These are phyloP conservation scores for Monosporozyma solicola DNA, from an alignment of 805 yeast species.

Conservation along the genomic window DNA sequence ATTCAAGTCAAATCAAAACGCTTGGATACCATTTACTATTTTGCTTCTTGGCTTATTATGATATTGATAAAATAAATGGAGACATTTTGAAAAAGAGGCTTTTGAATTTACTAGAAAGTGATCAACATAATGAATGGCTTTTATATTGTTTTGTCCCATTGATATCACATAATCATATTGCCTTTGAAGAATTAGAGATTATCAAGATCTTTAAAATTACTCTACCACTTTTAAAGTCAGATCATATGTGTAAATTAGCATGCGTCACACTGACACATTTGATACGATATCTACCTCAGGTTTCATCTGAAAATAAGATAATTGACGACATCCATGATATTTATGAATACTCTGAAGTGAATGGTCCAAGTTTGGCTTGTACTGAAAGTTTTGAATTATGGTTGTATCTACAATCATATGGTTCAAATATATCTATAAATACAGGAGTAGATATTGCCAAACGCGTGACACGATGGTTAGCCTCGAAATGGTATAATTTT, in stretches of 20 bases:
- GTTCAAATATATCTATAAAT: conserved; percentile 29
- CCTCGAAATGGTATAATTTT: conserved; percentile 37
- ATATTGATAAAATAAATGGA: conserved; percentile 2
- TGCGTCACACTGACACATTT: conserved; percentile 17
- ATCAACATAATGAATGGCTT: conserved; percentile 13
- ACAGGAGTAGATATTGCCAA: conserved; percentile 23
- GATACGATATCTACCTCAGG: conserved; percentile 13
- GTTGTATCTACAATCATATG: conserved; percentile 35
- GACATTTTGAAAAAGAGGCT: conserved; percentile 7
- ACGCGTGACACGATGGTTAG: conserved; percentile 44
- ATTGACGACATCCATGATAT: conserved; percentile 40
- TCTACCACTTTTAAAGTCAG: conserved; percentile 29
- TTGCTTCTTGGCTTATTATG: conserved; percentile 8
- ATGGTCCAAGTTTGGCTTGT: conserved; percentile 47
- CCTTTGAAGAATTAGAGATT: conserved; percentile 9
- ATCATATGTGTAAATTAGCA: conserved; percentile 15
- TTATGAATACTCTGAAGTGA: conserved; percentile 46
- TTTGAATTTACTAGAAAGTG: conserved; percentile 12
- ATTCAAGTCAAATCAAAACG: conserved; percentile 4
- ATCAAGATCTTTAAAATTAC: conserved; percentile 24
- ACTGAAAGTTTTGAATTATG: conserved; percentile 47
- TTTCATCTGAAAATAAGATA: conserved; percentile 33
- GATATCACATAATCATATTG: conserved; percentile 8
- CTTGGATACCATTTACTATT: conserved; percentile 17
- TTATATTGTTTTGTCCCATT: conserved; percentile 18